A percentile compares a stretch with the other conserved stretches of the same genome.
Evolutionary conservation across 192 early-diverging fungal species (phyloP).

Genomic region (Ambispora gerdemannii): DNA sequence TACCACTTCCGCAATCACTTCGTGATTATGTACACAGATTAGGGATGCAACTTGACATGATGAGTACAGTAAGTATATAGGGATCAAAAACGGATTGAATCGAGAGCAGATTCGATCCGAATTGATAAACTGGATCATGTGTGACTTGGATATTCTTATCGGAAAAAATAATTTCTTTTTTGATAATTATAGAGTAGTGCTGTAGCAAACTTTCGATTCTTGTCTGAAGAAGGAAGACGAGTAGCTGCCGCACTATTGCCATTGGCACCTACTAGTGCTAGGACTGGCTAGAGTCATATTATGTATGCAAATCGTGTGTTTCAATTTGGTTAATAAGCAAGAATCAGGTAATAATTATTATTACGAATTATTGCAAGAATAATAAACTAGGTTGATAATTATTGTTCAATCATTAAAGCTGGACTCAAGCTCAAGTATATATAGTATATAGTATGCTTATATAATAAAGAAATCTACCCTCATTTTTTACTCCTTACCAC

Average conservation of each 20-base stretch:
- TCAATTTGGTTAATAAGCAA: too few species aligned
- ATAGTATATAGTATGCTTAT: too few species aligned
- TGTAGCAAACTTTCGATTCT: slow-evolving; percentile 52
- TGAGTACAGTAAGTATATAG: slow-evolving; percentile 52
- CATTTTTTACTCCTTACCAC: too few species aligned
- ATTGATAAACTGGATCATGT: not conserved
- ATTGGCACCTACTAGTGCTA: slow-evolving; percentile 36
- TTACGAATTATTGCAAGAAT: too few species aligned
- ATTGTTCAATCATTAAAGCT: too few species aligned
- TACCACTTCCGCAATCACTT: slow-evolving; percentile 48
- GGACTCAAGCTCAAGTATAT: too few species aligned
- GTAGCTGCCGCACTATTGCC: slow-evolving; percentile 56
- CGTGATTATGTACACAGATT: slow-evolving; percentile 46
- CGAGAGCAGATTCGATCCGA: not conserved
- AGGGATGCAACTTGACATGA: slow-evolving; percentile 56
- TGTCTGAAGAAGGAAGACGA: slow-evolving; percentile 57
- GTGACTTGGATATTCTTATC: slow-evolving; percentile 3
- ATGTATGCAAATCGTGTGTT: too few species aligned
- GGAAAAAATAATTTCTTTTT: too few species aligned
- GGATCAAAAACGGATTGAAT: not conserved
- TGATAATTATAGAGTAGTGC: slow-evolving; percentile 53
- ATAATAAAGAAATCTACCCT: too few species aligned
- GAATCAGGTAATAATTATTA: too few species aligned
- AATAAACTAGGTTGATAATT: too few species aligned
- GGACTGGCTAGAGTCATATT: too few species aligned